Percentiles rank a stretch among this genome's conserved stretches.
These are phyloP conservation scores for Phyllostachys edulis DNA, from an alignment of 176 grass and related monocot species.

Conservation along the genomic window DNA sequence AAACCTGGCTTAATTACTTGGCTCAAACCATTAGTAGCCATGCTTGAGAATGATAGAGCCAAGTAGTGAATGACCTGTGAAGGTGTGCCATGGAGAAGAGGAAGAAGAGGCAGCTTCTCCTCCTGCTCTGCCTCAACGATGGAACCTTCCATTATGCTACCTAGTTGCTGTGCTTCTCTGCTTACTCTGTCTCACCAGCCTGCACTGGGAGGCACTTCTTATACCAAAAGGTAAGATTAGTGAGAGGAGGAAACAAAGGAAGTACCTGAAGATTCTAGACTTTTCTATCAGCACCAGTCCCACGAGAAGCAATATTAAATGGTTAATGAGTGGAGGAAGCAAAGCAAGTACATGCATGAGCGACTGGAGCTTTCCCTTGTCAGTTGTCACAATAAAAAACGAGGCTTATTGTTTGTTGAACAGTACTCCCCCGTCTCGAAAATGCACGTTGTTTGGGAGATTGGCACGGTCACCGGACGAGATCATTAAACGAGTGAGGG, in stretches of 20 bases:
- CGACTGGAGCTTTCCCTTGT: background rate
- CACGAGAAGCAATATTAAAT: background rate
- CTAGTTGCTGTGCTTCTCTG: background rate
- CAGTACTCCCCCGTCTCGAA: too few species aligned
- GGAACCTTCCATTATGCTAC: background rate
- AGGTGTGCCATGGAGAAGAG: background rate
- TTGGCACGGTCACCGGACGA: too few species aligned
- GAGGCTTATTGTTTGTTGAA: background rate
- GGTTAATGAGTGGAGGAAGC: too few species aligned
- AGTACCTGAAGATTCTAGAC: background rate
- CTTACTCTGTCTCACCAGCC: background rate
- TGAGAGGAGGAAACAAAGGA: background rate
- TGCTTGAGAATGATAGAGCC: background rate
- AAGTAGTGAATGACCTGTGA: background rate
- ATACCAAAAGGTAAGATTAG: background rate
- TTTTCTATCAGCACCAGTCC: background rate
- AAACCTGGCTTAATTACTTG: background rate
- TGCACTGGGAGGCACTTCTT: background rate
- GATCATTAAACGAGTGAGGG: background rate
- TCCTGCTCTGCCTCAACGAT: background rate
- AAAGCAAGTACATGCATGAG: too few species aligned
- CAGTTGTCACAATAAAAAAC: background rate
- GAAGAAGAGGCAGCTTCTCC: slow-evolving; percentile 7
- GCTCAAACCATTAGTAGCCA: background rate
- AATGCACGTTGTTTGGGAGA: too few species aligned